Evolutionary conservation across 305 asterid species (phyloP), one percentile per base, ranked within the genome.

Genomic region (Rubia tinctorum): DNA sequence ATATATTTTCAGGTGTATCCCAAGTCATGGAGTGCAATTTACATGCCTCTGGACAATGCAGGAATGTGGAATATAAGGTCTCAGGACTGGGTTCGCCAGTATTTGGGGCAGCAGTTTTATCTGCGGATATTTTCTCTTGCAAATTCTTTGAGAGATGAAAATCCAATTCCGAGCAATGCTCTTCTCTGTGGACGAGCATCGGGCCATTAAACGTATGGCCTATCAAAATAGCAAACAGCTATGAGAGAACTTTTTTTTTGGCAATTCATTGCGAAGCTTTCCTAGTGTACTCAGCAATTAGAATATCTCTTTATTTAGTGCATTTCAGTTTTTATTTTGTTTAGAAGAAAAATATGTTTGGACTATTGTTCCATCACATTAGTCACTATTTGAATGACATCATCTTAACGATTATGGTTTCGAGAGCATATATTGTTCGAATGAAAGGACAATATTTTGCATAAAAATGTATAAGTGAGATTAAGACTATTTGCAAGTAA

Each of bases 31-130:
- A 83, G 75, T 2, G 76, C 87, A 23, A 55, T 83, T 22, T 83
- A 81, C 76, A 81, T 83, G 81, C 87, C 87, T 9, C 68, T 83
- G 75, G 87, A 83, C 73, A 83, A 83, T 64, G 87, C 80, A 60
- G 87, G 87, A 53, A 80, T 81, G 85, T 83, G 87, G 87, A 81
- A 83, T 3, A 60, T 83, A 72, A 79, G 87, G 59, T 83, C 87
- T 34, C 78, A 83, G 56, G 69, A 83, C 40, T 83, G 87, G 87
- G 75, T 69, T 17, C 85, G 85, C 12, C 87, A 81, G 58, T 81
- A 83, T 45, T 78, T 81, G 51, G 87, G 85, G 5, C 87, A 83
- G 7, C 87, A 83, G 55, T 81, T 83, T 71, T 83, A 83, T 65
- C 77, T 83, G 18, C 69, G 87, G 23, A 82, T 83, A 40, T 72